These are phyloP conservation scores for Suillus ampliporus DNA, from an alignment of 768 basidiomycete species.

Conservation along the genomic window DNA sequence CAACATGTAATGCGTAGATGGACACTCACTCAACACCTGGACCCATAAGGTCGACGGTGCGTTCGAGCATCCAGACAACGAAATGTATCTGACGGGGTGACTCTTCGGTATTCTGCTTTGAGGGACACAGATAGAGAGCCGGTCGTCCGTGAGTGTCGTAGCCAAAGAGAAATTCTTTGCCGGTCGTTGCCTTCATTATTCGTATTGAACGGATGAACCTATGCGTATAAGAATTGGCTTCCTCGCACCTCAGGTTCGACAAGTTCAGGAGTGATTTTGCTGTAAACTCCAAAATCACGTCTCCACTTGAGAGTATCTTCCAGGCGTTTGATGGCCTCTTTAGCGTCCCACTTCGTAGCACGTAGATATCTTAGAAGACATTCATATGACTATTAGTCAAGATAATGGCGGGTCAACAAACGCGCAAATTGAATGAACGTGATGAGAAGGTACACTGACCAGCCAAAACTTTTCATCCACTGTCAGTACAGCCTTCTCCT, in stretches of 20 bases:
- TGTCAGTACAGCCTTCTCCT: slow-evolving; percentile 49
- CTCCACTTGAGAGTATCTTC: slow-evolving; percentile 82
- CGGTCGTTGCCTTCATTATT: slow-evolving; percentile 66
- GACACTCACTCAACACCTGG: slow-evolving; percentile 78
- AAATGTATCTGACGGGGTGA: slow-evolving; percentile 71
- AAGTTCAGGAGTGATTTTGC: slow-evolving; percentile 58
- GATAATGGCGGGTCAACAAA: neutral
- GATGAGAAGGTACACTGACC: slow-evolving; percentile 39
- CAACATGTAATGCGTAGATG: neutral
- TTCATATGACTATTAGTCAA: slow-evolving; percentile 56
- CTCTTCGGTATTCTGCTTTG: slow-evolving; percentile 81
- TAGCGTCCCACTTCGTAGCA: slow-evolving; percentile 74
- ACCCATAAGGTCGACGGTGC: slow-evolving; percentile 77
- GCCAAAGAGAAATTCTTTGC: slow-evolving; percentile 81
- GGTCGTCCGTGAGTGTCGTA: slow-evolving; percentile 72
- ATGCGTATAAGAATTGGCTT: too few species aligned
- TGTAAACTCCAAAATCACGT: slow-evolving; percentile 77
- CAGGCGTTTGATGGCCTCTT: slow-evolving; percentile 64
- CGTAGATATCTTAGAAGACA: slow-evolving; percentile 80
- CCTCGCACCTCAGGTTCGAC: slow-evolving; percentile 75
- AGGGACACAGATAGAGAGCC: slow-evolving; percentile 68
- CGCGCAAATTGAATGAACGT: neutral
- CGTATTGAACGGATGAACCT: neutral
- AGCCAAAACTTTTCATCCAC: slow-evolving; percentile 83
- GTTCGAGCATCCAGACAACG: slow-evolving; percentile 79